Base-by-base conservation (phyloP, 768 basidiomycete genomes). In the Auriscalpium orientale region DNA sequence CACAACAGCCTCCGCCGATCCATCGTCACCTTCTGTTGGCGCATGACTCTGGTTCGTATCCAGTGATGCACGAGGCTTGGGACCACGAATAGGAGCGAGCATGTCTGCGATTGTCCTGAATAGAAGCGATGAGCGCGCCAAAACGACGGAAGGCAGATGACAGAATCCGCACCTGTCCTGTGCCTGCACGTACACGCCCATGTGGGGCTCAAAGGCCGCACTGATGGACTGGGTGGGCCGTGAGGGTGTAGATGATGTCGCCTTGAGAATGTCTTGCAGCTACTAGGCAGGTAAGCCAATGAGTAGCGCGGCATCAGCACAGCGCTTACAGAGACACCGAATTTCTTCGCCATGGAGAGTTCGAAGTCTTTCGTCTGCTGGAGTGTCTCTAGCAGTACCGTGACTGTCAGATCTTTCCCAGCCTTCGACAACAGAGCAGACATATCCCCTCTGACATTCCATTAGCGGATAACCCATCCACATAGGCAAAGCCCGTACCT, bases 111-210 rank as follows among this genome's bases (percentile, higher is more conserved):
- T 79, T 5, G 89, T 87, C 68, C 94, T 97, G 56, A 38, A 18
- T 49, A 46, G n/a, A 43, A 33, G 38, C 18, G n/a, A 16, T 62
- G 22, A 55, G 36, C 35, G 8, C 28, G 22, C 12, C 16, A 22
- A 10, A 13, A 15, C 11, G 52, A 13, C 18, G 16, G 53, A 46
- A 33, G 54, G 6, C 16, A 20, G 16, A 33, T 48, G 37, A 33
- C 46, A 56, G 16, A 57, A n/a, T 45, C 58, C 79, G 37, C 59
- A 91, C 93, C 87, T 92, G 77, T 98, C 93, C 67, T 98, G 97
- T 35, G 97, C 94, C 55, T 97, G 91, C 46, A 98, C 87, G 64
- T 95, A 98, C 40, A 99, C 83, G 22, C 83, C 78, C 78, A 98
- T 91, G 69, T 97, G 89, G 0, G 89, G 80, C 58, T 98, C 95